A percentile compares a stretch with the other conserved stretches of the same genome.
Conservation (phyloP, 352 stramenopile genomes). For the Peronospora belbahrii region DNA sequence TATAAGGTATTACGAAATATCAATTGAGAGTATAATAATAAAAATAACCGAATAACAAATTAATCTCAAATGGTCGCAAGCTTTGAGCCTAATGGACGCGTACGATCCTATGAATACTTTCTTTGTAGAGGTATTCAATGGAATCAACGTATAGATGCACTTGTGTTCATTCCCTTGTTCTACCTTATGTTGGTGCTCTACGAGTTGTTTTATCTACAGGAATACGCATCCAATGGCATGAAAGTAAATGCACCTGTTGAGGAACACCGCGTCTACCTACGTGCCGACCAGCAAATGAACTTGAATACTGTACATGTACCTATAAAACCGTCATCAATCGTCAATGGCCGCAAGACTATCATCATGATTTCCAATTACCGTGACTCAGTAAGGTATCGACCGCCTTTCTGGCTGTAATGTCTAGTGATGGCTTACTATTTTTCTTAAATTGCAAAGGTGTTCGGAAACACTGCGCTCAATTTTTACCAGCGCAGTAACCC, state of each 20-base stretch:
- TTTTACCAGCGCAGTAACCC: constrained; percentile 58
- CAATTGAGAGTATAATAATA: too few species aligned
- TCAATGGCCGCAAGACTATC: constrained; percentile 66
- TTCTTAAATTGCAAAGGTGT: constrained; percentile 25
- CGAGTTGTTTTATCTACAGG: constrained; percentile 72
- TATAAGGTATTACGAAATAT: too few species aligned
- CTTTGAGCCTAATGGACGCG: constrained; percentile 48
- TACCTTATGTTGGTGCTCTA: constrained; percentile 73
- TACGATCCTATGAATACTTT: constrained; percentile 40
- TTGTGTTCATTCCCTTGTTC: constrained; percentile 62
- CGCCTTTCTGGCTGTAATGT: too few species aligned
- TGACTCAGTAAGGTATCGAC: constrained; percentile 58
- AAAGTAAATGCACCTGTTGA: constrained; percentile 20
- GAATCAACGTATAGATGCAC: constrained; percentile 46
- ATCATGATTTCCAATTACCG: constrained; percentile 77
- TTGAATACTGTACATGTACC: constrained; percentile 4
- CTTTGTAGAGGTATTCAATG: constrained; percentile 32
- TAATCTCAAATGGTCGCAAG: constrained; percentile 16
- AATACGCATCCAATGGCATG: constrained; percentile 41
- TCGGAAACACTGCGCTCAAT: constrained; percentile 74
- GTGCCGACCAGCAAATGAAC: constrained; percentile 18
- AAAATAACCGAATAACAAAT: not conserved
- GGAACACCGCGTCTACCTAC: constrained; percentile 24
- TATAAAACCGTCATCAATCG: constrained; percentile 25
- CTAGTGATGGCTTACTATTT: not conserved